phyloP scores from a whole-genome alignment of 345 rosid genomes.

The Populus nigra region DNA sequence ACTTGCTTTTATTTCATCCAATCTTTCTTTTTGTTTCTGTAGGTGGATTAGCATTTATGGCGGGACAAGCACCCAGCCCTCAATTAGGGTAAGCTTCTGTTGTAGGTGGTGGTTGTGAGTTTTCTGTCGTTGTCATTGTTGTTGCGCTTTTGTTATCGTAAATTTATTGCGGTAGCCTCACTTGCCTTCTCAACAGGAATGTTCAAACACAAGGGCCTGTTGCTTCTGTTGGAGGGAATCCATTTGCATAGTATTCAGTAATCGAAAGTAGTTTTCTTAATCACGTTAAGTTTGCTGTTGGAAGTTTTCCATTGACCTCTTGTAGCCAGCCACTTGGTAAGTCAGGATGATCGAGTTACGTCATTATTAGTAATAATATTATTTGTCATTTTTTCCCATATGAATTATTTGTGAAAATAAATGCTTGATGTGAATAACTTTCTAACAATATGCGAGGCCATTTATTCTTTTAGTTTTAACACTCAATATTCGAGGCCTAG shows the following conservation, averaged over 20 bases:
- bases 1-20: not conserved
- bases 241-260: constrained; percentile 55
- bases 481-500: not conserved
- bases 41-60: constrained; percentile 74
- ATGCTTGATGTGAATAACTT: constrained; percentile 6
- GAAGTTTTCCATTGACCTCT: constrained; percentile 3
- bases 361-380: not conserved
- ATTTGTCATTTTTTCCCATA: not conserved
- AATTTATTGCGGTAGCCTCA: not conserved
- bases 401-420: constrained; percentile 20
- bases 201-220: constrained; percentile 66
- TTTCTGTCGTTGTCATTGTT: not conserved
- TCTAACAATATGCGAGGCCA: constrained; percentile 4
- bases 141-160: not conserved
- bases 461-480: not conserved
- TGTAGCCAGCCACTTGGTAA: constrained; percentile 2
- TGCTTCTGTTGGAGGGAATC: constrained; percentile 82
- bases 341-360: not conserved
- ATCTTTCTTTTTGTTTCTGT: constrained; percentile 23
- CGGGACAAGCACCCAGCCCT: constrained; percentile 57
- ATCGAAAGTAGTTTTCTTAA: not conserved
- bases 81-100: constrained; percentile 61
- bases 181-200: constrained; percentile 39
- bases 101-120: not conserved
- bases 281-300: not conserved